Base-by-base conservation (phyloP, 2,329 filamentous ascomycete species). In the Pseudovirgaria hyperparasitica region DNA sequence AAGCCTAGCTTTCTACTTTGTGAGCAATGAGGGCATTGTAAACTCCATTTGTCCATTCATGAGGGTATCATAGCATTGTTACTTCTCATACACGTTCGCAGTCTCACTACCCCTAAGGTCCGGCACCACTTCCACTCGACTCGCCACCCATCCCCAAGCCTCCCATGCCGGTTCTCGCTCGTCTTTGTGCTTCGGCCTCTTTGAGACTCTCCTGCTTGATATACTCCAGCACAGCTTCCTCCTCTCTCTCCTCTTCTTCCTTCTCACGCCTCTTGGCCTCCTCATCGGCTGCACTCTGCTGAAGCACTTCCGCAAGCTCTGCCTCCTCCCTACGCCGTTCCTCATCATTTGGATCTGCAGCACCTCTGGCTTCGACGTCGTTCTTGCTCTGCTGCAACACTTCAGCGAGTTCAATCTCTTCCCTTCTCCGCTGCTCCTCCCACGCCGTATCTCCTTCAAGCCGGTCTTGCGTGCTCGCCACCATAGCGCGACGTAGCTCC, bases 221-320 rank as follows among this genome's bases (percentile, higher is more conserved):
- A 49, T 82, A 84, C 41, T 84, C 77, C 46, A 86, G 50, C 6
- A 85, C 70, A 31, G 79, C 72, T 30, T 82, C 70, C 45, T 86
- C 78, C 43, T 85, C 79, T 0, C 63, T 69, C 42, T n/a, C n/a
- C 54, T 62, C 29, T 44, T 44, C 33, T 32, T 45, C 35, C 52
- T 24, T 60, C 50, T 15, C 67, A 62, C 27, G 47, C 48, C 52
- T 48, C 41, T 46, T 48, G 40, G 36, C 33, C 5, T 40, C 43
- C 4, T 39, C 37, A n/a, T 41, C 41, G 16, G 40, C 33, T 25
- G 46, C 46, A 1, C 34, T 39, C 6, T 30, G 31, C 29, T 47
- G 38, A 22, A 43, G 47, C 26, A 49, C 43, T 14, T 40, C 39
- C 5, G 51, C 32, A 9, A 8, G 11, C 16, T 17, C 24, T 7